Evolutionary conservation across 2,329 filamentous ascomycete genomes (phyloP), one percentile per base, ranked within the genome.

Genomic region (Mycosphaerelloides madeirae): DNA sequence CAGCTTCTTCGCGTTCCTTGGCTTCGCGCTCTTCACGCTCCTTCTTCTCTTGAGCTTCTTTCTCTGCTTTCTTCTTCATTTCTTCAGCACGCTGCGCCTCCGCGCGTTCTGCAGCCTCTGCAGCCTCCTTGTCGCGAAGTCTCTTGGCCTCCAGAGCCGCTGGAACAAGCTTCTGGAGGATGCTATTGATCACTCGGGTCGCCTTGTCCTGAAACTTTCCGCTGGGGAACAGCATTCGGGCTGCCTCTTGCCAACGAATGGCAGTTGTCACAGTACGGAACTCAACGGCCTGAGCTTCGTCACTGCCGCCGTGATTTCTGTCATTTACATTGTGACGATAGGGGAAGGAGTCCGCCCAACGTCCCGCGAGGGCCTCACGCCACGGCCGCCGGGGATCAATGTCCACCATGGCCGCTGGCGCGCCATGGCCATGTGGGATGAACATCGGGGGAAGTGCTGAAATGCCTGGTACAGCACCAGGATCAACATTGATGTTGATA

Each of bases 231-330:
- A 97, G 76, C 65, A 98, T 82, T 52, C 84, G 83, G 7, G 89
- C 84, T 65, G 97, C 94, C 61, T 96, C 88, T 61, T 86, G 80
- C 84, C 94, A 98, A 49, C 93, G 83, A 41, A 78, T 76, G 43
- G 77, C 73, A 1, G 93, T 97, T 7, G 79, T 75, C 29, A 81
- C 79, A 7, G 87, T 75, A 15, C 76, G 71, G 64, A 97, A 97
- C 2, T 81, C 73, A 19, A 90, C 83, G 11, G 87, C 84, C 55
- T 85, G 83, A n/a, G 79, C 74, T 11, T 84, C 84, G 45, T 87
- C 84, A 48, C 65, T 35, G 52, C 70, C 65, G 29, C 67, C 56
- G 16, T 40, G 33, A 22, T 45, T 38, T 29, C 52, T 44, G 12
- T 58, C 55, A 14, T 78, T 75, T 11, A 75, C 70, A 25, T 25